phyloP scores from a whole-genome alignment of 306 rosid species.

The Pterocarpus santalinus region DNA sequence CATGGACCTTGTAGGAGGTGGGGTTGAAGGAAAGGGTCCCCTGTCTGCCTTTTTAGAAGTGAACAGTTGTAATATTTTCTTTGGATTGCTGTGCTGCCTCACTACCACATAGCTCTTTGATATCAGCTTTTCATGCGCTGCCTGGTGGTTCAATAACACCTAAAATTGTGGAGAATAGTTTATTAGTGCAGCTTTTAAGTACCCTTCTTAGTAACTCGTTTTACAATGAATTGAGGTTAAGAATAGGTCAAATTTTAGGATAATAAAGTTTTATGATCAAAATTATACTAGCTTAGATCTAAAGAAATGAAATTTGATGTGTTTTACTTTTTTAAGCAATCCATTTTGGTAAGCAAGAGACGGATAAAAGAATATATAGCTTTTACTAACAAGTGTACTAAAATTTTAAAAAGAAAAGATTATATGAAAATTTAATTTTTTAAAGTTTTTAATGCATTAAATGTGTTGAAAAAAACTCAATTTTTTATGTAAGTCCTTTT shows the following conservation, averaged over 20 bases:
- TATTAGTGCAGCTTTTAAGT: constrained; percentile 28
- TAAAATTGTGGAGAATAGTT: constrained; percentile 26
- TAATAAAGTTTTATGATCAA: not conserved
- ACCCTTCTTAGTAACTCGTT: no score
- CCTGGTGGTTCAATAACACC: constrained; percentile 39
- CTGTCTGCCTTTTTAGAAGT: constrained; percentile 35
- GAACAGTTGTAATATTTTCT: constrained; percentile 43
- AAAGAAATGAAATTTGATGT: no score
- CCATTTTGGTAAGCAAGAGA: no score
- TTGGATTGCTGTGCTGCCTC: constrained; percentile 47
- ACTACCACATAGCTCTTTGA: constrained; percentile 13
- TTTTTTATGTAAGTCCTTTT: no score
- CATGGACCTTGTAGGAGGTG: not conserved
- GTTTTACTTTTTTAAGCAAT: no score
- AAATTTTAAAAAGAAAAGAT: no score
- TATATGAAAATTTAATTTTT: no score
- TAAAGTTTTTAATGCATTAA: no score
- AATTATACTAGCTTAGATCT: not conserved
- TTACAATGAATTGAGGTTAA: not conserved
- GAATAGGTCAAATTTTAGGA: not conserved
- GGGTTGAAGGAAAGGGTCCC: constrained; percentile 43
- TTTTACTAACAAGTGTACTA: no score
- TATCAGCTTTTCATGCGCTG: constrained; percentile 26
- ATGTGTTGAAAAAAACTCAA: no score
- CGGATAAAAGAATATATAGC: no score